phyloP scores from a whole-genome alignment of 208 protist species.

The Naegleria lovaniensis region DNA sequence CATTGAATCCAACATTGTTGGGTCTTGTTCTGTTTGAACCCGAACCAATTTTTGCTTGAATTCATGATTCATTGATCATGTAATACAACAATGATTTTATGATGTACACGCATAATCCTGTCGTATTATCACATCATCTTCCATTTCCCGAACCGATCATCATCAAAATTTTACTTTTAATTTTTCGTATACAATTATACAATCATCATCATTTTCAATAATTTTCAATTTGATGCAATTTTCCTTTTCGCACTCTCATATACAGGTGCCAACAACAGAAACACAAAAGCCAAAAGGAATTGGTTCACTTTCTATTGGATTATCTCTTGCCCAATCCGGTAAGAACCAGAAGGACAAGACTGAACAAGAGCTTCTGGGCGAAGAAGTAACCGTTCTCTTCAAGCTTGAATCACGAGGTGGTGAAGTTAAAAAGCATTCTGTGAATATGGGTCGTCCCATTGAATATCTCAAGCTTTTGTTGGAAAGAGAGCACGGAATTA shows the following conservation, averaged over 20 bases:
- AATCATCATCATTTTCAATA: too few species aligned
- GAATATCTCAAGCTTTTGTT: conserved; percentile 18
- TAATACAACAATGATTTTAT: too few species aligned
- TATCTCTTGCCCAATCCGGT: neutral
- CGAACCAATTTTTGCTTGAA: too few species aligned
- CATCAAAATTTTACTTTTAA: too few species aligned
- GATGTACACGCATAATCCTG: too few species aligned
- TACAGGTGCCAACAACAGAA: neutral
- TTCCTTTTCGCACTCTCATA: too few species aligned
- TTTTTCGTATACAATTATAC: too few species aligned
- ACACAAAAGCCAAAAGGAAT: conserved; percentile 5
- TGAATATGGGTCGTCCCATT: conserved; percentile 1
- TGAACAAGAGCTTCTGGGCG: neutral
- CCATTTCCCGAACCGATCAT: too few species aligned
- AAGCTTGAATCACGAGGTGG: neutral
- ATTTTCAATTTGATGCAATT: neutral
- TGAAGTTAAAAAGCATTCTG: neutral
- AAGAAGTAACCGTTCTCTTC: conserved; percentile 9
- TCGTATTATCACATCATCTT: too few species aligned
- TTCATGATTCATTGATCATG: too few species aligned
- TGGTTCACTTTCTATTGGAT: neutral
- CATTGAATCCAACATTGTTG: too few species aligned
- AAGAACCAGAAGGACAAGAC: neutral
- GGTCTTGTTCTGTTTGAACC: too few species aligned
- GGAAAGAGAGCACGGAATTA: conserved; percentile 20